Evolutionary conservation across 2,329 filamentous ascomycete genomes (phyloP).

Genomic region (Aureobasidium vineae): DNA sequence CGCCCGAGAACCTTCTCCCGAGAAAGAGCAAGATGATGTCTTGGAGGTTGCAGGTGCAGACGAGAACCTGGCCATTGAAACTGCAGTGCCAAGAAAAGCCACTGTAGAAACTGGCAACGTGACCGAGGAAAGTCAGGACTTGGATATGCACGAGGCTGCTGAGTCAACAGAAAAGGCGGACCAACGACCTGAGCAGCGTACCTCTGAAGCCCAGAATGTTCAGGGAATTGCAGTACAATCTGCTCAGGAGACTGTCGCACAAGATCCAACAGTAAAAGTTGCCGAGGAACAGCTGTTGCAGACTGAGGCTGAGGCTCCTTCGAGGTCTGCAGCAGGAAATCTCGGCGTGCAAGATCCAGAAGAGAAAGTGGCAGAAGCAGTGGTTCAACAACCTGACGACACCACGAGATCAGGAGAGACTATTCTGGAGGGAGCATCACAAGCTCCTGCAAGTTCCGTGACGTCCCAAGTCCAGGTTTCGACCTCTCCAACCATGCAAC

Average conservation of each 20-base stretch:
- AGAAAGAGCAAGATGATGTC: slow-evolving; percentile 44
- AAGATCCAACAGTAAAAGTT: background rate
- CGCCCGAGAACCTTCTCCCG: slow-evolving; percentile 69
- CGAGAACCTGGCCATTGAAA: background rate
- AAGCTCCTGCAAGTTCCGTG: background rate
- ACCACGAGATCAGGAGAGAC: background rate
- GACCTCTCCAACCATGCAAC: slow-evolving; percentile 29
- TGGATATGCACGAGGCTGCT: background rate
- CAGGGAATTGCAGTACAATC: background rate
- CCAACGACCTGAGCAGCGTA: background rate
- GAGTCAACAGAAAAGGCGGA: background rate
- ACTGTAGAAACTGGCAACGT: slow-evolving; percentile 18
- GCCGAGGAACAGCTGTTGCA: background rate
- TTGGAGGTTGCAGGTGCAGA: slow-evolving; percentile 23
- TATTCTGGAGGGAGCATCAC: background rate
- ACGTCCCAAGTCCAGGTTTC: background rate
- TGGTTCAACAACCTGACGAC: background rate
- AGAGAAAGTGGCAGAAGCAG: background rate
- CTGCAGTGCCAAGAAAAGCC: background rate
- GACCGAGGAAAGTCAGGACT: background rate
- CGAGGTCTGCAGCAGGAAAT: background rate
- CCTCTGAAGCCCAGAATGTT: background rate
- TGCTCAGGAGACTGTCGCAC: background rate
- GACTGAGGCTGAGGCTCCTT: background rate
- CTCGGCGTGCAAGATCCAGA: background rate